phyloP scores from a whole-genome alignment of 2,329 filamentous ascomycete genomes.

The Colletotrichum gloeosporioides region DNA sequence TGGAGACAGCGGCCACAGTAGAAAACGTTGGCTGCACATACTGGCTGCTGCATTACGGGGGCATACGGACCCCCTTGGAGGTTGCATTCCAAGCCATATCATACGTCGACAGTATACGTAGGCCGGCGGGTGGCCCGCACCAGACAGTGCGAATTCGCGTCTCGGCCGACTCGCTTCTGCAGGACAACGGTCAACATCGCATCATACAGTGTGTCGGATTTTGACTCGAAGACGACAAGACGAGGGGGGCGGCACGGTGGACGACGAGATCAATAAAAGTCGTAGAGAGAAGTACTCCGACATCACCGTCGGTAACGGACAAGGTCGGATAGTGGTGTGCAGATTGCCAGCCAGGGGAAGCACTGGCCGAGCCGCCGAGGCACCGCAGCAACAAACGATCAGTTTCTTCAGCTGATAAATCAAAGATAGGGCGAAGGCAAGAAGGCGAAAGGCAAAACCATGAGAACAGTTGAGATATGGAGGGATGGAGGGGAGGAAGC shows the following conservation, averaged over 20 bases:
- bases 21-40: neutral
- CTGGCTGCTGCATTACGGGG: neutral
- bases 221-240: neutral
- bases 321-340: neutral
- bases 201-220: neutral
- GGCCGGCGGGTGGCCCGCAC: neutral
- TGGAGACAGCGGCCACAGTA: slow-evolving; percentile 1
- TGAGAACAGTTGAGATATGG: neutral
- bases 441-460: neutral
- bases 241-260: neutral
- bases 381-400: neutral
- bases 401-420: slow-evolving; percentile 14
- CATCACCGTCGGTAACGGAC: neutral
- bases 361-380: neutral
- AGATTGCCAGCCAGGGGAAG: neutral
- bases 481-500: neutral
- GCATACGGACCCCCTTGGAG: neutral
- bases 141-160: neutral
- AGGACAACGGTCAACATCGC: neutral
- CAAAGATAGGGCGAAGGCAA: slow-evolving; percentile 3
- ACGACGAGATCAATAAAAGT: neutral
- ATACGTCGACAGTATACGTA: neutral
- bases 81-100: neutral
- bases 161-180: neutral
- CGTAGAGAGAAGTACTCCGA: neutral